These are phyloP conservation scores for Lupinus albus DNA, from an alignment of 306 rosid species.

Conservation along the genomic window DNA sequence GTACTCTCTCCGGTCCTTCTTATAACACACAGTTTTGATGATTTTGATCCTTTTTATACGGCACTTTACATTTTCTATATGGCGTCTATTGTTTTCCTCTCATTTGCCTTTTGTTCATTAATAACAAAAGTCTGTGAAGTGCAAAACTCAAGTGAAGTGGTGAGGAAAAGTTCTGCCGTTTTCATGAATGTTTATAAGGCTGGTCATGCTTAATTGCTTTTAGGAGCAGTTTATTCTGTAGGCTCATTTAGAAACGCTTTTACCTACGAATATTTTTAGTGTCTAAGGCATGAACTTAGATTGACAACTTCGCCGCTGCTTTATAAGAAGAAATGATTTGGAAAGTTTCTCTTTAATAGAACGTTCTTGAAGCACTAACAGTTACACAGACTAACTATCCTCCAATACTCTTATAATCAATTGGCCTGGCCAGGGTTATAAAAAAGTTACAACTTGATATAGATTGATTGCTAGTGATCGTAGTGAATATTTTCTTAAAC, in stretches of 20 bases:
- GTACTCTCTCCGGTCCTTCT: background rate
- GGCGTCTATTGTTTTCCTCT: too few species aligned
- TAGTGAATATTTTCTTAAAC: too few species aligned
- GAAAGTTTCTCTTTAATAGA: background rate
- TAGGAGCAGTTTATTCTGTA: constrained; percentile 8
- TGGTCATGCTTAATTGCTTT: constrained; percentile 2
- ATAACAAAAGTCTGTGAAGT: too few species aligned
- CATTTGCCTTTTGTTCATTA: too few species aligned
- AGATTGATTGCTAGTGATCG: too few species aligned
- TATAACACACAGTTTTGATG: too few species aligned
- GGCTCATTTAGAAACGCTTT: background rate
- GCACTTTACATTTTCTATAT: too few species aligned
- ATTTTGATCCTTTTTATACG: too few species aligned
- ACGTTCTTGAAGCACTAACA: background rate
- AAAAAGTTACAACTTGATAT: too few species aligned
- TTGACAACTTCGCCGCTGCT: constrained; percentile 5
- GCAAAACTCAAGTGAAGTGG: constrained; percentile 5
- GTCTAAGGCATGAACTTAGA: background rate
- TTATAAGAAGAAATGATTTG: constrained; percentile 11
- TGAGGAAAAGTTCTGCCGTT: constrained; percentile 4
- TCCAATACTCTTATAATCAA: too few species aligned
- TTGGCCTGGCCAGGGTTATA: too few species aligned
- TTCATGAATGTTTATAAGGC: background rate
- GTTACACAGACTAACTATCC: too few species aligned
- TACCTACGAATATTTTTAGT: background rate